These are phyloP conservation scores for Melocanna baccifera DNA, from an alignment of 176 grass and related monocot genomes.

Conservation along the genomic window DNA sequence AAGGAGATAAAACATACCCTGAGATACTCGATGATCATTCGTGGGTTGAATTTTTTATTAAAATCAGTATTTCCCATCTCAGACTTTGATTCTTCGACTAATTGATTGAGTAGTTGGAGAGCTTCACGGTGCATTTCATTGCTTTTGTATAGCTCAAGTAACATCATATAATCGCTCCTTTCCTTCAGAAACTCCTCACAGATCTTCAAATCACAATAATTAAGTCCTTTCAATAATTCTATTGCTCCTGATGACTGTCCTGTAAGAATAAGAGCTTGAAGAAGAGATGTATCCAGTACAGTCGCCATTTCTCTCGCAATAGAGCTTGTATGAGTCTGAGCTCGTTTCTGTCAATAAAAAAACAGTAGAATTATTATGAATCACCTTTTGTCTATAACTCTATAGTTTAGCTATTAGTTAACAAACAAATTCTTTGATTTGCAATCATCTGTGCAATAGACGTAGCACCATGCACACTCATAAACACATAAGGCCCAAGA, in stretches of 20 bases:
- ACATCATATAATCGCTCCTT: constrained; percentile 64
- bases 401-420: constrained; percentile 19
- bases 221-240: constrained; percentile 74
- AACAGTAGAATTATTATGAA: constrained; percentile 20
- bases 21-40: constrained; percentile 94
- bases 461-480: background rate
- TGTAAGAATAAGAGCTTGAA: constrained; percentile 92
- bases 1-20: constrained; percentile 52
- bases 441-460: constrained; percentile 23
- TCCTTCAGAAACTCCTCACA: constrained; percentile 87
- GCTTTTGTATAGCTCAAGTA: constrained; percentile 88
- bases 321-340: constrained; percentile 65
- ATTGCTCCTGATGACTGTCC: constrained; percentile 56
- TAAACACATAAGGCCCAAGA: background rate
- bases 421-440: constrained; percentile 9
- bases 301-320: constrained; percentile 92
- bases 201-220: constrained; percentile 91
- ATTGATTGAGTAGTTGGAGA: constrained; percentile 81
- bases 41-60: constrained; percentile 67
- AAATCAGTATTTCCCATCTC: constrained; percentile 42
- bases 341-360: constrained; percentile 58
- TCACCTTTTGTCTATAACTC: background rate
- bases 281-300: constrained; percentile 88
- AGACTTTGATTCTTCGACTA: constrained; percentile 87
- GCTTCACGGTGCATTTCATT: constrained; percentile 91